phyloP scores from a whole-genome alignment of 1,284 basidiomycete species.

The Boletus hoseneyae region DNA sequence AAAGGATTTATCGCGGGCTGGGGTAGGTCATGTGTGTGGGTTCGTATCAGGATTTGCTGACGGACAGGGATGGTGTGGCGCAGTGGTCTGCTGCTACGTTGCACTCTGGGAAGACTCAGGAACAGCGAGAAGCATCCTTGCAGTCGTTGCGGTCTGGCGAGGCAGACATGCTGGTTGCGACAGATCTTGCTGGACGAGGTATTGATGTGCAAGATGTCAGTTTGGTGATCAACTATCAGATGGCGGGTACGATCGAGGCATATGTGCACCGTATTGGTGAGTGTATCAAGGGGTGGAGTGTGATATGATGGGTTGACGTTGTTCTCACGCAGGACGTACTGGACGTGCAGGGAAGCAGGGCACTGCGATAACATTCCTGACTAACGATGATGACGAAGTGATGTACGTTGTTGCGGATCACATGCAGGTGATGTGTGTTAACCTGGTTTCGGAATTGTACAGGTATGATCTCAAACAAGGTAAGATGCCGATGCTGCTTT shows the following conservation, averaged over 20 bases:
- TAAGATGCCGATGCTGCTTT: constrained; percentile 34
- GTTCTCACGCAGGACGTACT: constrained; percentile 69
- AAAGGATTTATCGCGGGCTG: constrained; percentile 84
- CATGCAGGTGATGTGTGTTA: constrained; percentile 13
- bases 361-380: constrained; percentile 91
- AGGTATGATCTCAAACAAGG: constrained; percentile 91
- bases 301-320: constrained; percentile 6
- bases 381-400: constrained; percentile 94
- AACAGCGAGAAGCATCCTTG: constrained; percentile 91
- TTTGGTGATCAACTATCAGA: constrained; percentile 96
- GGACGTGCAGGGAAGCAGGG: constrained; percentile 96
- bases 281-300: constrained; percentile 22
- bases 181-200: constrained; percentile 96
- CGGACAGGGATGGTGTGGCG: too few relatives aligned
- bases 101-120: constrained; percentile 97
- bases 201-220: constrained; percentile 98
- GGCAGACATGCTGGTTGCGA: constrained; percentile 87
- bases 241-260: constrained; percentile 93
- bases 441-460: constrained; percentile 12
- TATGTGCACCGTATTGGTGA: constrained; percentile 96
- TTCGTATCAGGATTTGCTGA: constrained; percentile 8
- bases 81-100: constrained; percentile 87
- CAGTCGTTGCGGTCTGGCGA: constrained; percentile 83
- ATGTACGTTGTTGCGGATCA: constrained; percentile 59
- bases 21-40: constrained; percentile 45